Conservation (phyloP, 139 green algal genomes). For the Coccomyxa sp. region DNA sequence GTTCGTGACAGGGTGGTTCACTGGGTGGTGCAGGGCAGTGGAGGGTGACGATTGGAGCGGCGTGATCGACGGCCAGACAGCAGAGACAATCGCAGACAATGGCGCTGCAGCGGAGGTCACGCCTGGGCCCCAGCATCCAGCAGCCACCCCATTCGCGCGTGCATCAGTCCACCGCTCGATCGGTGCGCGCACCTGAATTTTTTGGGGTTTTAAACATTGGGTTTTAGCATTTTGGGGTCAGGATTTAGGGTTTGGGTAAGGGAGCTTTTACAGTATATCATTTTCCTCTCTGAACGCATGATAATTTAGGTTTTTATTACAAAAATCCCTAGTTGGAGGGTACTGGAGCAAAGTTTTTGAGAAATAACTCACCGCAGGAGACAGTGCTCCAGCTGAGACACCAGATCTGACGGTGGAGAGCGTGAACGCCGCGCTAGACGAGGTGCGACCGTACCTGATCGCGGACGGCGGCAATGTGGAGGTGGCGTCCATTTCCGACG, state of each 20-base stretch:
- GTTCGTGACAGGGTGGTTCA: no score
- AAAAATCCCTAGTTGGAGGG: no score
- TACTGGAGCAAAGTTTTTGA: no score
- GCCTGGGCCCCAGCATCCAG: background rate
- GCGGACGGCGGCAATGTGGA: conserved; percentile 92
- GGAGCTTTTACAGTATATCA: no score
- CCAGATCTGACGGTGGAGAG: conserved; percentile 35
- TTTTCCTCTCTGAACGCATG: no score
- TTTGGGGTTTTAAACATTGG: no score
- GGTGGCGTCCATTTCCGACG: conserved; percentile 71
- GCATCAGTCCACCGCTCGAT: conserved; percentile 61
- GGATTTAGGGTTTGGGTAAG: no score
- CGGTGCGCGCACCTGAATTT: conserved; percentile 11
- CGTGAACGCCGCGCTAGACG: conserved; percentile 66
- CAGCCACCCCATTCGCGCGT: conserved; percentile 72
- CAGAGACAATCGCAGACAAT: conserved; percentile 28
- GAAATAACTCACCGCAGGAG: background rate
- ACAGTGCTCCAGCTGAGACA: background rate
- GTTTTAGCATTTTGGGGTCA: no score
- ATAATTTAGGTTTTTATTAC: no score
- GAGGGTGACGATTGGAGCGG: conserved; percentile 77
- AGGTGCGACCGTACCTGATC: conserved; percentile 91
- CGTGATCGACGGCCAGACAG: conserved; percentile 77
- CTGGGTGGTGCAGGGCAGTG: conserved; percentile 35
- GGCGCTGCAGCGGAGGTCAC: background rate